These are phyloP conservation scores for Cardiospermum halicacabum DNA, from an alignment of 345 rosid species.

Conservation along the genomic window DNA sequence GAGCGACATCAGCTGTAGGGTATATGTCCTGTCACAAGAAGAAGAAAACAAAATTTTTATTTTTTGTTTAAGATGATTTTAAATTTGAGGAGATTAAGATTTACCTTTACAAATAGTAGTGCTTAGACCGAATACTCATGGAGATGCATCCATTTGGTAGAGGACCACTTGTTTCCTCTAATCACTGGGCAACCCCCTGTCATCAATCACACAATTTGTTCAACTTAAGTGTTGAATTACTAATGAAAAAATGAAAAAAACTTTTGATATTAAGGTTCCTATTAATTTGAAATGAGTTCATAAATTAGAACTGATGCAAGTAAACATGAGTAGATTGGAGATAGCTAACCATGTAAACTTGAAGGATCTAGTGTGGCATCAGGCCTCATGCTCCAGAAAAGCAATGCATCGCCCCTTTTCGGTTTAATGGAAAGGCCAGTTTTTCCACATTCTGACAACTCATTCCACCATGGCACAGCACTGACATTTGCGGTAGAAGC, in stretches of 20 bases:
- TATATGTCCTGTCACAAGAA: constrained; percentile 12
- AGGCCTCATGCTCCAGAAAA: constrained; percentile 94
- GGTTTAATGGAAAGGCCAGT: constrained; percentile 72
- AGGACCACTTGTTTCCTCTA: constrained; percentile 90
- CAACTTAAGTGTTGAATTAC: background rate
- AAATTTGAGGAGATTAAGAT: background rate
- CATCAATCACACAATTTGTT: constrained; percentile 9
- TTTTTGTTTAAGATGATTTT: background rate
- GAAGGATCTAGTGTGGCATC: constrained; percentile 84
- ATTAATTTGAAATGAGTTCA: constrained; percentile 2
- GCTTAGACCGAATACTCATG: constrained; percentile 51
- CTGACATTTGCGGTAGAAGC: constrained; percentile 57
- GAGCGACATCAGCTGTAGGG: background rate
- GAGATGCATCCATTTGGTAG: constrained; percentile 91
- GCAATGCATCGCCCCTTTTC: constrained; percentile 79
- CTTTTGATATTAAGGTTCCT: background rate
- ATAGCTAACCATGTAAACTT: constrained; percentile 74
- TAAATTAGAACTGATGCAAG: constrained; percentile 3
- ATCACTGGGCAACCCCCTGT: constrained; percentile 92
- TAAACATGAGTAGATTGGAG: background rate
- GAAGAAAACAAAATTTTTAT: background rate
- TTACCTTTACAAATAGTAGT: constrained; percentile 16
- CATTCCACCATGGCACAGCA: constrained; percentile 70
- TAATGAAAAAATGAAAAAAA: background rate
- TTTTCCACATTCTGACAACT: constrained; percentile 81